Base-by-base conservation (phyloP, 148 eudicot species). In the Rhododendron kiyosumense region DNA sequence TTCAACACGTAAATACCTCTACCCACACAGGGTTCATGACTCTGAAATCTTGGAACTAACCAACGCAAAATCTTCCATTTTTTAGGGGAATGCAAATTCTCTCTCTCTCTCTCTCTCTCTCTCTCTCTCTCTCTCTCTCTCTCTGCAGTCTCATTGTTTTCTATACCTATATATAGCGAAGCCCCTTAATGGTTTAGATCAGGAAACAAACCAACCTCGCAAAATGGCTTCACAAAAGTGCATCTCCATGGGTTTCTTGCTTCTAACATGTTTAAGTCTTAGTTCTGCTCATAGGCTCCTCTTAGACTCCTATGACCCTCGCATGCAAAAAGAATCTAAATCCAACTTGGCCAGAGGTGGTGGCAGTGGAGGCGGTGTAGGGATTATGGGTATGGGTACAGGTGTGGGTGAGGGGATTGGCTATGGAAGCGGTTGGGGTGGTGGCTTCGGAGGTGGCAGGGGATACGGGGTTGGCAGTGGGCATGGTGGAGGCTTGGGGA, bases 221-320 rank as follows among this genome's bases (percentile, higher is more conserved):
- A 28, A 79, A 73, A 84, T 84, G 81, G 51, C 52, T 51, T 75
- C 86, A 20, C 20, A 38, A 45, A 83, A 71, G 22, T 1, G 9
- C 28, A 36, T 83, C 45, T 83, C 9, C 59, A 26, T 18, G 15
- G 85, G 28, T 2, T 26, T 83, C 26, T 20, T 83, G 43, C 38
- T 52, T 20, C 67, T 83, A 5, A 28, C 34, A 28, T 83, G 78
- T 17, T 26, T 83, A n/a, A 18, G 59, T 17, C 43, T 83, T 28
- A 20, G 63, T 41, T 71, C 86, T 75, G 81, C 78, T 46, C 38
- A n/a, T n/a, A 54, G 86, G 38, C 32, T 76, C 51, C 51, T 84
- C 71, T 1, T 75, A 15, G 86, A 84, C 59, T 46, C 22, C 81
- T 10, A 3, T 4, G 32, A 78, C 15, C 2, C 9, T 81, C 12